phyloP scores from a whole-genome alignment of 257 asterid species.

The Capsicum rhomboideum region DNA sequence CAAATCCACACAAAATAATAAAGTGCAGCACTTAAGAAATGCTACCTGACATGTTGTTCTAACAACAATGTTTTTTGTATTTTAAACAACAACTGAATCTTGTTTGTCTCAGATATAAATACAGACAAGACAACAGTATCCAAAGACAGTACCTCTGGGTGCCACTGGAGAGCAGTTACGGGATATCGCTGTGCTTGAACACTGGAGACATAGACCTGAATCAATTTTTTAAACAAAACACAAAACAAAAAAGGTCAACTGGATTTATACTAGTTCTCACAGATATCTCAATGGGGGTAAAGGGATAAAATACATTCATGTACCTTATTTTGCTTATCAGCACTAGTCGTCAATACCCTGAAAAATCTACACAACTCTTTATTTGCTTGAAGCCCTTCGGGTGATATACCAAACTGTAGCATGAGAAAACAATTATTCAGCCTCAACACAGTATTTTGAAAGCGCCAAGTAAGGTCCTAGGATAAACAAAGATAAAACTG shows the following conservation, averaged over 20 bases:
- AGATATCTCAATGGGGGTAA: background rate
- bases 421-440: background rate
- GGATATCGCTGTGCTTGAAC: slow-evolving; percentile 71
- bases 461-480: background rate
- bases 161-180: slow-evolving; percentile 89
- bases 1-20: background rate
- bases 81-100: background rate
- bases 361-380: slow-evolving; percentile 50
- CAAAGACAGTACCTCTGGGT: slow-evolving; percentile 71
- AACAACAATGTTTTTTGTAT: background rate
- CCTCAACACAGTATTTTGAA: background rate
- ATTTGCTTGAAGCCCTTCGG: slow-evolving; percentile 46
- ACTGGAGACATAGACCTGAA: slow-evolving; percentile 81
- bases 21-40: background rate
- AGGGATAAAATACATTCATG: background rate
- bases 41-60: background rate
- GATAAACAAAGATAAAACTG: background rate
- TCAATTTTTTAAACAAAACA: background rate
- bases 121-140: background rate
- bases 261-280: background rate
- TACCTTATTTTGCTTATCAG: slow-evolving; percentile 69
- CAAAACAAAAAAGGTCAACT: background rate
- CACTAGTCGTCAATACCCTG: slow-evolving; percentile 63
- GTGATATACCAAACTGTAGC: slow-evolving; percentile 82
- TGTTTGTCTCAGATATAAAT: background rate